These are phyloP conservation scores for Xylariaceae sp. DNA, from an alignment of 2,329 filamentous ascomycete species.

Conservation along the genomic window DNA sequence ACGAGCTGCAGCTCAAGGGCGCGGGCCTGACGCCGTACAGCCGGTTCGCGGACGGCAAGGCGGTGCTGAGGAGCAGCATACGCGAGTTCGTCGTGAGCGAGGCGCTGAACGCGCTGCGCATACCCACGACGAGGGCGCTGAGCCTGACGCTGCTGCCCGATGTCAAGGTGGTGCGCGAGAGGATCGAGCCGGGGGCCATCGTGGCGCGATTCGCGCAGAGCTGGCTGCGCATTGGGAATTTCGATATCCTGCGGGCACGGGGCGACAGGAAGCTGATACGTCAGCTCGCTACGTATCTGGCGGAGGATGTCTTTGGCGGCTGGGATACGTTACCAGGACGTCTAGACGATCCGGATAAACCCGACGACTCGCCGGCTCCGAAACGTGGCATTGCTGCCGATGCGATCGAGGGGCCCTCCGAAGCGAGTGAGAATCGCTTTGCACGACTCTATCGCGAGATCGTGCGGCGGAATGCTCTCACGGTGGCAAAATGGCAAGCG, in stretches of 20 bases:
- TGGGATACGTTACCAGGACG: slow-evolving; percentile 78
- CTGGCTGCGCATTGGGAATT: slow-evolving; percentile 93
- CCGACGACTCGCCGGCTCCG: slow-evolving; percentile 39
- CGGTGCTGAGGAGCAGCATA: slow-evolving; percentile 87
- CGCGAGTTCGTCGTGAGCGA: slow-evolving; percentile 93
- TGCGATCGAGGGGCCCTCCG: slow-evolving; percentile 61
- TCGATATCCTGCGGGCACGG: slow-evolving; percentile 81
- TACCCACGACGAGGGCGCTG: slow-evolving; percentile 83
- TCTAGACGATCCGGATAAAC: slow-evolving; percentile 47
- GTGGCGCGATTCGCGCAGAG: slow-evolving; percentile 86
- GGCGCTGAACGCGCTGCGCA: slow-evolving; percentile 75
- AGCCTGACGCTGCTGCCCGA: slow-evolving; percentile 74
- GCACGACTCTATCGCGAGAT: slow-evolving; percentile 84
- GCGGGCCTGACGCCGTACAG: slow-evolving; percentile 93
- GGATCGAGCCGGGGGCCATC: slow-evolving; percentile 83
- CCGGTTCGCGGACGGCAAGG: slow-evolving; percentile 92
- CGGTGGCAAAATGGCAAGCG: slow-evolving; percentile 91
- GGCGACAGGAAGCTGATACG: slow-evolving; percentile 73
- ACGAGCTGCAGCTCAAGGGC: slow-evolving; percentile 92
- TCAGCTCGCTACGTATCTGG: slow-evolving; percentile 74
- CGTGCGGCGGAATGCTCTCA: slow-evolving; percentile 76
- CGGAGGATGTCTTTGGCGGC: slow-evolving; percentile 80
- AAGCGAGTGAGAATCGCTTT: slow-evolving; percentile 78
- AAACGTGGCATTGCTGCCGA: slow-evolving; percentile 50
- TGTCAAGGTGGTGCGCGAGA: slow-evolving; percentile 70